These are phyloP conservation scores for Fusarium solani-melongenae DNA, from an alignment of 2,329 filamentous ascomycete species.

Conservation along the genomic window DNA sequence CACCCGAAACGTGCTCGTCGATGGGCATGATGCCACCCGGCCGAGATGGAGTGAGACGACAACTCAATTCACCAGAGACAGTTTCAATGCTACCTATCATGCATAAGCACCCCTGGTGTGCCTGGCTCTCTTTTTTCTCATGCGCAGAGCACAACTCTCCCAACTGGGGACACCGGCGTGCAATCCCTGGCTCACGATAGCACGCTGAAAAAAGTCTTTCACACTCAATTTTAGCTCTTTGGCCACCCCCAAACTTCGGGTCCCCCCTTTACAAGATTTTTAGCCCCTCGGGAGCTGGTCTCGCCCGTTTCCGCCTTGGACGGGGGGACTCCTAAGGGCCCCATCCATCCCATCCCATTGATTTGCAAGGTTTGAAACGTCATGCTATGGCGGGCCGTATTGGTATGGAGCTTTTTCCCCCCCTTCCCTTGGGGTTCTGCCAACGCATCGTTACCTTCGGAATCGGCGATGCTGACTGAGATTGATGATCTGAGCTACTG, in stretches of 20 bases:
- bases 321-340: neutral
- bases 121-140: neutral
- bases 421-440: conserved; percentile 9
- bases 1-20: conserved; percentile 25
- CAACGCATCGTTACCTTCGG: conserved; percentile 26
- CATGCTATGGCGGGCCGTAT: conserved; percentile 27
- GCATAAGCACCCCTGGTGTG: conserved; percentile 3
- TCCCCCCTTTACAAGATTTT: conserved; percentile 13
- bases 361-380: conserved; percentile 17
- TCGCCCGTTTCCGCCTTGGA: neutral
- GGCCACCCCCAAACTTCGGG: conserved; percentile 13
- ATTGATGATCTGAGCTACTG: conserved; percentile 32
- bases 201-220: neutral
- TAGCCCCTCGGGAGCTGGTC: conserved; percentile 18
- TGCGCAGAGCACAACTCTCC: neutral
- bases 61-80: conserved; percentile 2
- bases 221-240: conserved; percentile 10
- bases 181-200: neutral
- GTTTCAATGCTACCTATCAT: conserved; percentile 3
- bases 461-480: conserved; percentile 33
- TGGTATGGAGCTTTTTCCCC: conserved; percentile 21
- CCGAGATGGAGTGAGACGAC: neutral
- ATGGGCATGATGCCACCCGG: conserved; percentile 18
- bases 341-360: neutral
- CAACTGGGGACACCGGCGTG: conserved; percentile 10